Evolutionary conservation across 2,329 filamentous ascomycete genomes (phyloP).

Genomic region (Bipolaris oryzae): DNA sequence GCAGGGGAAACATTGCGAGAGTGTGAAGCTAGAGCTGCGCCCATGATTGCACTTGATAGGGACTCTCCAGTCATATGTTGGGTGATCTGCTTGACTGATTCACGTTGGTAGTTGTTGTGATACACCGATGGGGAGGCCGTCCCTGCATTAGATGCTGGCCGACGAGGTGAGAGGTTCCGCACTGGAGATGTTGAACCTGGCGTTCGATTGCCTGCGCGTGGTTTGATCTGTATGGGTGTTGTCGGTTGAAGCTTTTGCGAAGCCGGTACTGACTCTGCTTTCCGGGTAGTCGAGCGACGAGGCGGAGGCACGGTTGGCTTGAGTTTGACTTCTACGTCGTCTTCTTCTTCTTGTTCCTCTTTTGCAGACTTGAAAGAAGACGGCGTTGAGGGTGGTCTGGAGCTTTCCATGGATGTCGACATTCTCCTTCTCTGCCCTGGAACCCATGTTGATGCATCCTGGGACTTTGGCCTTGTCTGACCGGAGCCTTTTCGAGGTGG

Average conservation of each 20-base stretch:
- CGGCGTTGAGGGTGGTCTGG: constrained; percentile 37
- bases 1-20: constrained; percentile 58
- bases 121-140: constrained; percentile 37
- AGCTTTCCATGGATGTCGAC: constrained; percentile 36
- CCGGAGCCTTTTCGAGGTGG: constrained; percentile 24
- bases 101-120: constrained; percentile 50
- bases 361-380: constrained; percentile 45
- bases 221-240: constrained; percentile 32
- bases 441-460: constrained; percentile 29
- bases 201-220: constrained; percentile 43
- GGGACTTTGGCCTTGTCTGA: constrained; percentile 29
- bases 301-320: constrained; percentile 47
- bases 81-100: constrained; percentile 46
- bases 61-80: constrained; percentile 65
- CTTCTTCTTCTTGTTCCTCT: constrained; percentile 41
- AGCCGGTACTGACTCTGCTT: constrained; percentile 13
- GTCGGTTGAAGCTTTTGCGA: constrained; percentile 20
- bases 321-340: constrained; percentile 32
- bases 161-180: constrained; percentile 30
- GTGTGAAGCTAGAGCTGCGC: constrained; percentile 70
- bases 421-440: constrained; percentile 27
- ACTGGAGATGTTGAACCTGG: constrained; percentile 30
- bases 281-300: constrained; percentile 35
- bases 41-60: constrained; percentile 75
- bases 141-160: constrained; percentile 29